Conservation (phyloP, 2,329 filamentous ascomycete genomes). For the Aspergillus bombycis region DNA sequence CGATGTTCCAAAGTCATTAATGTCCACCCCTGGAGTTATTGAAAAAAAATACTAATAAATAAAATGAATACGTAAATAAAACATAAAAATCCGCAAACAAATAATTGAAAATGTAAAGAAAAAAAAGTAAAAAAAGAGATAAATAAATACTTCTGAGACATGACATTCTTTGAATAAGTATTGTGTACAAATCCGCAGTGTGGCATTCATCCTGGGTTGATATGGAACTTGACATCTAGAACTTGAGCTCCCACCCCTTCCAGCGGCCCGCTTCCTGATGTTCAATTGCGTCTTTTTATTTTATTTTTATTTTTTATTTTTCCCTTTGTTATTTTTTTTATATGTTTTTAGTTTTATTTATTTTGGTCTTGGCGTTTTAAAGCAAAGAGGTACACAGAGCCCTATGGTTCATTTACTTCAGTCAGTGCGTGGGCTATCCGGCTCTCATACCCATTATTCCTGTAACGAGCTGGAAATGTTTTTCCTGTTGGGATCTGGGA, state of each 20-base stretch:
- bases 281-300: background rate
- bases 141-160: background rate
- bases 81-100: background rate
- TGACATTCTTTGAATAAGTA: background rate
- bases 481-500: background rate
- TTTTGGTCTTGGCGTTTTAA: background rate
- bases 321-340: background rate
- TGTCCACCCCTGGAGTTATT: conserved; percentile 7
- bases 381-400: conserved; percentile 7
- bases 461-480: background rate
- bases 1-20: background rate
- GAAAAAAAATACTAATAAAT: background rate
- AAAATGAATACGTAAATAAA: background rate
- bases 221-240: too few species aligned
- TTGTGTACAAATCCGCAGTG: background rate
- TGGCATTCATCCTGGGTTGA: background rate
- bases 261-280: background rate
- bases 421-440: background rate
- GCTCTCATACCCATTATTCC: background rate
- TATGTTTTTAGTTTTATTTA: background rate
- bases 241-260: background rate
- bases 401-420: background rate
- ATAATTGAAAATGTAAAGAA: background rate
- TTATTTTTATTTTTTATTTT: background rate
- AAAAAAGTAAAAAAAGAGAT: background rate